Base-by-base conservation (phyloP, 148 eudicot species). In the Rhododendron williamsianum region DNA sequence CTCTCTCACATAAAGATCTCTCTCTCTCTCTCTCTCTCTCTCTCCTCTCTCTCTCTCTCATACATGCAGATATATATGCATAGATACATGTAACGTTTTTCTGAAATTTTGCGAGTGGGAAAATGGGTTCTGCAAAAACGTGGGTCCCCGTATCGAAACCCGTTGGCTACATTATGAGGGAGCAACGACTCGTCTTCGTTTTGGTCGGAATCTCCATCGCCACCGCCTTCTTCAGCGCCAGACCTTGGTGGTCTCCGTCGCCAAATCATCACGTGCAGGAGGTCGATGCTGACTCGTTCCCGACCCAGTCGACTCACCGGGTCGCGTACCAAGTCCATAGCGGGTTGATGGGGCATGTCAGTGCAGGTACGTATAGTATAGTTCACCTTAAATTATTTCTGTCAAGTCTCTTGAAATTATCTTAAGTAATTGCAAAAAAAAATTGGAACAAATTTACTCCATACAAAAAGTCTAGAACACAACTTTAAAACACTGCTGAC, bases 111-210 rank as follows among this genome's bases (percentile, higher is more conserved):
- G 8, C 30, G 27, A 63, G 30, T 25, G n/a, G 60, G 46, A 56
- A 49, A 41, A 92, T 94, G 96, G 91, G 87, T 9, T 91, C 94
- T 21, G 96, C 87, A 86, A 82, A 94, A 33, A 94, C 88, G 9
- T 95, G 94, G 93, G 63, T 81, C 78, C 48, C 88, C 86, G 88
- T 91, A 13, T 85, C 85, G 27, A 93, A 92, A 4, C 95, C 94
- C 49, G 69, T 96, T 36, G 92, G 90, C 30, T 96, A 96, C 92
- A 56, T 96, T 74, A 89, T 95, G 56, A 91, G 93, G 9, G 98
- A 96, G 69, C 94, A 95, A 54, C 93, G 99, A 1, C 91, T 95
- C 88, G 78, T 93, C 10, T 96, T 95, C 88, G 89, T 93, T 58
- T 35, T 96, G 87, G 63, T 92, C 86, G 99, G 99, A 88, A 88